Evolutionary conservation across 2,329 filamentous ascomycete species (phyloP).

Genomic region (Cladosporium colombiae): DNA sequence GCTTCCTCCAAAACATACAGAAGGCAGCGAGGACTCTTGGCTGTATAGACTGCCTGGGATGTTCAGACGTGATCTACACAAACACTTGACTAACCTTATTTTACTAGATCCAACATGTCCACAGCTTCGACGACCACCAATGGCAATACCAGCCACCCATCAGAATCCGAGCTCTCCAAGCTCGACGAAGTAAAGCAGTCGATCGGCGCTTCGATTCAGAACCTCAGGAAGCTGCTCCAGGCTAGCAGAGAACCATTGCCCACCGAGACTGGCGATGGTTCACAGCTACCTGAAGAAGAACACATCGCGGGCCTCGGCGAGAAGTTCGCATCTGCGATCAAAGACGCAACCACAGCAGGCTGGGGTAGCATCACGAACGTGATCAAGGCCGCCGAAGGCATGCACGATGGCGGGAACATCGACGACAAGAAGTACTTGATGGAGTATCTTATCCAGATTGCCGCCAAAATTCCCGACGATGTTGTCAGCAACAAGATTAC

Average conservation of each 20-base stretch:
- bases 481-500: slow-evolving; percentile 45
- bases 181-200: slow-evolving; percentile 29
- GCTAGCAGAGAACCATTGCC: slow-evolving; percentile 37
- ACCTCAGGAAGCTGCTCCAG: slow-evolving; percentile 34
- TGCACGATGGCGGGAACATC: slow-evolving; percentile 48
- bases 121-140: not conserved
- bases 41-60: not conserved
- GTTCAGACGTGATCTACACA: not conserved
- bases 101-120: slow-evolving; percentile 5
- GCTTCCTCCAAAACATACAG: not conserved
- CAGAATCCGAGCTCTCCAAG: slow-evolving; percentile 28
- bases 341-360: slow-evolving; percentile 22
- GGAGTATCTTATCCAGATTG: slow-evolving; percentile 57
- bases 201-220: slow-evolving; percentile 30
- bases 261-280: slow-evolving; percentile 48
- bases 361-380: slow-evolving; percentile 8
- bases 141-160: slow-evolving; percentile 3
- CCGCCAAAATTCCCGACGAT: slow-evolving; percentile 45
- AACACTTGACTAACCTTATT: not conserved
- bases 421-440: slow-evolving; percentile 65
- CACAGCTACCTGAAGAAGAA: slow-evolving; percentile 38
- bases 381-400: slow-evolving; percentile 36
- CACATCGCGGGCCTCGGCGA: slow-evolving; percentile 23
- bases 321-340: slow-evolving; percentile 22
- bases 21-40: not conserved